Conservation (phyloP, 2,329 filamentous ascomycete species). For the Ceratocystis smalleyi region DNA sequence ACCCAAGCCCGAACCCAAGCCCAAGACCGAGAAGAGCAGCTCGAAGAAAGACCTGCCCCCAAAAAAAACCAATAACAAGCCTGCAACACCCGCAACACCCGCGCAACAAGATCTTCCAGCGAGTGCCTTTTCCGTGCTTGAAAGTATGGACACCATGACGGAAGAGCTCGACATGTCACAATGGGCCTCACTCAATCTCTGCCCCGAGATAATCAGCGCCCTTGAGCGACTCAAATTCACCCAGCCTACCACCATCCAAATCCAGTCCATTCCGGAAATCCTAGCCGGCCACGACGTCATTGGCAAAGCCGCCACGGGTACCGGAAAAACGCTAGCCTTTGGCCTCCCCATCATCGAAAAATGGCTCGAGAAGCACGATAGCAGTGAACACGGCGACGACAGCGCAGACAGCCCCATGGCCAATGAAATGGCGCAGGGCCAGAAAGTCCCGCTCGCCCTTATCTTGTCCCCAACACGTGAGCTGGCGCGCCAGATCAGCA, state of each 20-base stretch:
- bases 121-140: slow-evolving; percentile 25
- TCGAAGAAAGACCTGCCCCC: slow-evolving; percentile 20
- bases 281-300: slow-evolving; percentile 76
- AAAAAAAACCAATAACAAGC: neutral
- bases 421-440: slow-evolving; percentile 20
- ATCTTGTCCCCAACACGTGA: slow-evolving; percentile 87
- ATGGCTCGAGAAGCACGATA: slow-evolving; percentile 41
- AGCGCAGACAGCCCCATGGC: slow-evolving; percentile 19
- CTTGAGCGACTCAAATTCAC: slow-evolving; percentile 67
- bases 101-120: slow-evolving; percentile 23
- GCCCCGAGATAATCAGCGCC: slow-evolving; percentile 52
- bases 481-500: slow-evolving; percentile 76
- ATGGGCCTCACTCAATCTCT: slow-evolving; percentile 64
- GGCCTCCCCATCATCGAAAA: slow-evolving; percentile 82
- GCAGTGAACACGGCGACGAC: slow-evolving; percentile 13
- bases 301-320: slow-evolving; percentile 90
- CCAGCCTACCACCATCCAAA: slow-evolving; percentile 70
- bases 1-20: slow-evolving; percentile 22
- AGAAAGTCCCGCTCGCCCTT: slow-evolving; percentile 50
- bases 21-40: slow-evolving; percentile 23
- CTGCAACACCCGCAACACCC: slow-evolving; percentile 17
- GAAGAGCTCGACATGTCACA: slow-evolving; percentile 55
- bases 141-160: slow-evolving; percentile 39
- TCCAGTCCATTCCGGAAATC: slow-evolving; percentile 64
- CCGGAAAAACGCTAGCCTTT: slow-evolving; percentile 91